Evolutionary conservation across 2,329 filamentous ascomycete genomes (phyloP), one percentile per base, ranked within the genome.

Genomic region (Xylaria sp.): DNA sequence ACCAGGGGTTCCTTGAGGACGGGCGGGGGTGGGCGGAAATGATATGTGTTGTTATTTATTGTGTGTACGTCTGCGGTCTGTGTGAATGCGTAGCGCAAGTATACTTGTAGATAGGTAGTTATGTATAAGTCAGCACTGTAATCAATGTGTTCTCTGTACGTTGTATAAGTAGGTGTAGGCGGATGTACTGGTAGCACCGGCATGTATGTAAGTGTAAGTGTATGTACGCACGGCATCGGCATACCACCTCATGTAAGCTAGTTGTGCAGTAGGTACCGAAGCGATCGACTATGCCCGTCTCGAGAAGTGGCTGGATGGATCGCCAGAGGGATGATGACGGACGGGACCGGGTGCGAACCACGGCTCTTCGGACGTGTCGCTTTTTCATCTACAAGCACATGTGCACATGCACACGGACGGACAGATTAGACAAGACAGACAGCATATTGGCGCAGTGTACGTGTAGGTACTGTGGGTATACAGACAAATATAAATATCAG

Each of bases 151-250:
- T 51, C n/a, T 60, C 49, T 54, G 62, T 36, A 28, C 26, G 49
- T 33, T 31, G 49, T 53, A 28, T 53, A 53, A 31, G 26, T 51
- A 53, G 20, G 5, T 48, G 56, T 46, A 28, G 36, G 13, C n/a
- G 17, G 36, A 11, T 38, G 49, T 26, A 20, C 11, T 36, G 51
- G 51, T 36, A 54, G n/a, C 49, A 53, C 49, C 49, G 49, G 49
- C 10, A 38, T 26, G 54, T 26, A 28, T 11, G 54, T 54, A 31
- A 5, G n/a, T 36, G 57, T 62, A 53, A 58, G 40, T 63, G 46
- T 60, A 65, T 59, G 58, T 66, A 63, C 38, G 66, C 56, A 68
- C 59, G 63, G 57, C 63, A 63, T 69, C 66, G 63, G 66, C 63
- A 68, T 66, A 59, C 66, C 53, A 69, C 63, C 59, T 62, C 58